Evolutionary conservation across 768 basidiomycete genomes (phyloP).

Genomic region (Amanita exitialis): DNA sequence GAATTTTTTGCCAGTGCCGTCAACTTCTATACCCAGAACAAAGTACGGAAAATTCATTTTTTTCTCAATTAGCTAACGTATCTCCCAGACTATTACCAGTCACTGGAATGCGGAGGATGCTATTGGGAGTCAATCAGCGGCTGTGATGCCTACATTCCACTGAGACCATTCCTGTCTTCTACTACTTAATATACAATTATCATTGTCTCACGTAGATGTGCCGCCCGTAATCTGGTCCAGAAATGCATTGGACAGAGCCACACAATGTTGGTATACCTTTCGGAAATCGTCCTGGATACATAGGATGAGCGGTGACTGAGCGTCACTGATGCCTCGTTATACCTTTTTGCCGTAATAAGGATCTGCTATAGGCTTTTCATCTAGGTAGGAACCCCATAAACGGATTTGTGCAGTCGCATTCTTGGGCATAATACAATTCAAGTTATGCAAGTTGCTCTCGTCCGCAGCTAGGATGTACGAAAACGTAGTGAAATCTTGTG

Average conservation of each 20-base stretch:
- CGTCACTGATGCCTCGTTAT: conserved; percentile 24
- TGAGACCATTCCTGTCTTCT: conserved; percentile 19
- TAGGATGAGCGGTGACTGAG: neutral
- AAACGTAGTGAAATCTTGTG: conserved; percentile 63
- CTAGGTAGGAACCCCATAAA: conserved; percentile 77
- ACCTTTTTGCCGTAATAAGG: conserved; percentile 69
- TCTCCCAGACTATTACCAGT: conserved; percentile 72
- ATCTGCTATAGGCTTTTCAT: conserved; percentile 64
- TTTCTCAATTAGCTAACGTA: neutral
- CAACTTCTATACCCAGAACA: conserved; percentile 95
- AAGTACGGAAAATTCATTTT: conserved; percentile 31
- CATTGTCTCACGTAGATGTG: conserved; percentile 7
- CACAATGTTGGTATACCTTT: conserved; percentile 68
- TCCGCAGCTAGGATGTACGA: conserved; percentile 86
- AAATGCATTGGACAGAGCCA: conserved; percentile 66
- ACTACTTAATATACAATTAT: neutral
- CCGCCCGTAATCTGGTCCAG: conserved; percentile 49
- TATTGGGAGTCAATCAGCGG: conserved; percentile 66
- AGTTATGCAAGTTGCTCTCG: conserved; percentile 56
- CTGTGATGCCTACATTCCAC: conserved; percentile 78
- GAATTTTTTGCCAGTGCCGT: conserved; percentile 46
- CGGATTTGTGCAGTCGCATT: conserved; percentile 54
- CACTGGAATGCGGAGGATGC: conserved; percentile 90
- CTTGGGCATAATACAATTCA: conserved; percentile 39
- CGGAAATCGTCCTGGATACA: conserved; percentile 57